Percentiles rank a stretch among this genome's conserved stretches.
phyloP scores from a whole-genome alignment of 2,329 filamentous ascomycete genomes.

The Ambrosiella beaveri region DNA sequence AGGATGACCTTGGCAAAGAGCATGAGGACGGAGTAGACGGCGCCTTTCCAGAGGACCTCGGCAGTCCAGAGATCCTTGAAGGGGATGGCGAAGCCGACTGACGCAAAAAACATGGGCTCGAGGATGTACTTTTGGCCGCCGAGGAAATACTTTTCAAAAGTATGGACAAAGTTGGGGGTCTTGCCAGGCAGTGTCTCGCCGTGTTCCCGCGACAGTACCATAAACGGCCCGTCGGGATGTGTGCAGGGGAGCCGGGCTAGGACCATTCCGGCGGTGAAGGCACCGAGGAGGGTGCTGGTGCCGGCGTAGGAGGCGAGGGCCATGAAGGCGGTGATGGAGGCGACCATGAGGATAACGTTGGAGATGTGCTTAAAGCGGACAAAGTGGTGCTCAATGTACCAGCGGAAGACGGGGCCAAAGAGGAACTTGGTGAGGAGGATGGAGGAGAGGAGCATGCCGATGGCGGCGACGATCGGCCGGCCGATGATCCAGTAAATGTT shows the following conservation, averaged over 20 bases:
- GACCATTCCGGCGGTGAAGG: conserved; percentile 25
- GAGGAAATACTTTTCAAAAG: conserved; percentile 22
- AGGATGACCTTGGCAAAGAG: conserved; percentile 23
- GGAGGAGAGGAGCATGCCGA: conserved; percentile 20
- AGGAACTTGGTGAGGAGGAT: conserved; percentile 22
- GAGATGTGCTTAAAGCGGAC: conserved; percentile 19
- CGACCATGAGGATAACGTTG: conserved; percentile 19
- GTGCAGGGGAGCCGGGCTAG: conserved; percentile 22
- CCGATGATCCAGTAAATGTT: conserved; percentile 22
- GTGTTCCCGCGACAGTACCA: conserved; percentile 19
- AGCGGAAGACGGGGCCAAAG: conserved; percentile 22
- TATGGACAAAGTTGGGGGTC: conserved; percentile 23
- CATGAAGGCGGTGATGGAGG: conserved; percentile 18
- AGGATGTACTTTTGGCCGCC: conserved; percentile 27
- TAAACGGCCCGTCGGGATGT: conserved; percentile 21
- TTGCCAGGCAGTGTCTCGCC: conserved; percentile 19
- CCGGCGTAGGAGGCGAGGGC: conserved; percentile 21
- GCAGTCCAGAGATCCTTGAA: conserved; percentile 37
- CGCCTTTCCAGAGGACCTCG: conserved; percentile 35
- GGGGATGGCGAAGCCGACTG: conserved; percentile 43
- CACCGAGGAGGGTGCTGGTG: conserved; percentile 23
- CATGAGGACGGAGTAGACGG: conserved; percentile 41
- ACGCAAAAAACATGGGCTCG: conserved; percentile 40
- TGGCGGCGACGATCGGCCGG: conserved; percentile 22
- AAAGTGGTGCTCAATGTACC: conserved; percentile 20